Base-by-base conservation (phyloP, 1,284 basidiomycete genomes). In the Apiotrichum brassicae region DNA sequence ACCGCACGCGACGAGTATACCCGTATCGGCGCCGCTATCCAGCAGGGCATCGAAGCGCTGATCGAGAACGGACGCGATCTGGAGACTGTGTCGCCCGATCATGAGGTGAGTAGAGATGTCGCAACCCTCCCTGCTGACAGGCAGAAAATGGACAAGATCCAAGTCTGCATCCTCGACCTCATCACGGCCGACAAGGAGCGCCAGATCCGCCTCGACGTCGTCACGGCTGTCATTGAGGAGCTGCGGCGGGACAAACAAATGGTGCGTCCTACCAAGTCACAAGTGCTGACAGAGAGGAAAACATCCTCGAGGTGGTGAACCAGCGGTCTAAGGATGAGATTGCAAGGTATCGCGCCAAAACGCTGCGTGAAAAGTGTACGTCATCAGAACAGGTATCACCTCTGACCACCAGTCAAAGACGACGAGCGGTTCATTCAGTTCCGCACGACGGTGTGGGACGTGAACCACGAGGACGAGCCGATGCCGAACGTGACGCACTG, bases 401-500 rank as follows among this genome's bases (percentile, higher is more conserved):
- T 33, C 42, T 14, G 5, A 30, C 18, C 24, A 22, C 8, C 55
- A 73, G 71, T 63, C 57, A 63, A 59, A 39, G 82, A 83, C 48
- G 73, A 77, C 46, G 76, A 82, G 0, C 71, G 75, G 8, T 92
- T 89, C 61, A 63, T 71, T 5, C 65, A 75, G 18, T 91, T 88
- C 76, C 81, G 78, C 56, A 76, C 82, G 48, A 71, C 71, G 3
- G 78, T 91, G 30, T 87, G 81, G 75, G 83, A 87, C 64, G 80
- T 81, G 5, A 76, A 81, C 60, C 76, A 89, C 72, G 78, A 82
- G 7, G 58, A 57, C 37, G 55, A 67, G 46, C 77, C 81, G 6
- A 87, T 88, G 77, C 87, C 87, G 36, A 86, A 87, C 7, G 76
- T 91, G 34, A 82, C 80, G 0, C 79, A 83, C 28, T 79, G 87